phyloP scores from a whole-genome alignment of 2,329 filamentous ascomycete species.

The Fusarium humuli region DNA sequence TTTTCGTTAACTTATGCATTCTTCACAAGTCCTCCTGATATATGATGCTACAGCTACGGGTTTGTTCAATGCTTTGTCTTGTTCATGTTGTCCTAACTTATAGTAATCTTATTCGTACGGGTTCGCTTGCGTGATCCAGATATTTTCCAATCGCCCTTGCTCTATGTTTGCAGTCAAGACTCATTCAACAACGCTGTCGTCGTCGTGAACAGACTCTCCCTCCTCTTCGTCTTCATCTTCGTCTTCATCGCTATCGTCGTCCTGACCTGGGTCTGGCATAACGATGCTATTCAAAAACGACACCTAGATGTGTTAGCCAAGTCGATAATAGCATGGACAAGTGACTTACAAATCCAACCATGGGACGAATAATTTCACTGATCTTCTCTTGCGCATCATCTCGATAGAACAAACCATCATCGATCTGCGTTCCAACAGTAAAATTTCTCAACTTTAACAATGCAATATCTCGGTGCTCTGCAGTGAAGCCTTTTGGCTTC shows the following conservation, averaged over 20 bases:
- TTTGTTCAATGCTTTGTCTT: no score
- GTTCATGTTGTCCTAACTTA: no score
- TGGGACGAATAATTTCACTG: slow-evolving; percentile 70
- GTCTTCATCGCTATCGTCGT: slow-evolving; percentile 56
- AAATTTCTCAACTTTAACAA: slow-evolving; percentile 85
- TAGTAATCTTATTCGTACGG: no score
- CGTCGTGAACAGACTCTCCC: slow-evolving; percentile 7
- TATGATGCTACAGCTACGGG: no score
- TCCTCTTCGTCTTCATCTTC: slow-evolving; percentile 48
- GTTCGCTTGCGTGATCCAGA: background rate
- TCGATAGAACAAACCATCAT: slow-evolving; percentile 72
- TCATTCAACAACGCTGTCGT: slow-evolving; percentile 26
- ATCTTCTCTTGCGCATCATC: slow-evolving; percentile 74
- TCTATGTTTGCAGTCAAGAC: background rate
- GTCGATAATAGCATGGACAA: background rate
- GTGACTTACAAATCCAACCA: slow-evolving; percentile 81
- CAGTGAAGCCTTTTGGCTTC: slow-evolving; percentile 83
- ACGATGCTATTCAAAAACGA: slow-evolving; percentile 78
- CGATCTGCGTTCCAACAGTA: slow-evolving; percentile 75
- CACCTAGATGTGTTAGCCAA: slow-evolving; percentile 60
- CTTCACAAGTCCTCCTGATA: no score
- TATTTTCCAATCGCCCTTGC: background rate
- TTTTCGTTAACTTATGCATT: no score
- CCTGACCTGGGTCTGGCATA: slow-evolving; percentile 72
- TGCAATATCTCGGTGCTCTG: slow-evolving; percentile 81